A percentile compares a stretch with the other conserved stretches of the same genome.
Conservation (phyloP, 139 green algal species). For the Haematococcus lacustris region DNA sequence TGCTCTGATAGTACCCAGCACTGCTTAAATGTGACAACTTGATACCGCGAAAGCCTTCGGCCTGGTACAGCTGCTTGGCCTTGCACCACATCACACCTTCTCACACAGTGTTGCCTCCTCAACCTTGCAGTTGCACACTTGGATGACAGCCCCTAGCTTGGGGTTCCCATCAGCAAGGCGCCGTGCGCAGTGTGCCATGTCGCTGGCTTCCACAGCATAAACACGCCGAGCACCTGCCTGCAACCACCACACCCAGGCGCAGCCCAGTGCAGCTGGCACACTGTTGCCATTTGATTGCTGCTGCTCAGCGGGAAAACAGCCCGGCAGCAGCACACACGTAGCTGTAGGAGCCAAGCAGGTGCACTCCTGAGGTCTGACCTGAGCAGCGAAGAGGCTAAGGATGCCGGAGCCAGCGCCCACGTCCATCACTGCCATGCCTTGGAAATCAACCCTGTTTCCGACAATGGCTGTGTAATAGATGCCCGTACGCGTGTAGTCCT, state of each 20-base stretch:
- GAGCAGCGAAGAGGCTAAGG: constrained; percentile 91
- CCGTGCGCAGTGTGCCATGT: constrained; percentile 71
- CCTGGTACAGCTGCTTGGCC: too few species aligned
- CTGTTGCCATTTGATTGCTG: too few species aligned
- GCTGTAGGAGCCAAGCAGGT: too few species aligned
- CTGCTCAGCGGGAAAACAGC: too few species aligned
- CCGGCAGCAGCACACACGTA: too few species aligned
- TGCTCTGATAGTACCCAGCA: too few species aligned
- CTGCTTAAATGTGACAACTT: too few species aligned
- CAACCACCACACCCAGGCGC: too few species aligned
- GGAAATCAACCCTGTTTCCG: constrained; percentile 81
- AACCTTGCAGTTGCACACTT: constrained; percentile 60
- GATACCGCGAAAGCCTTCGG: too few species aligned
- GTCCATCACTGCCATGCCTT: constrained; percentile 87
- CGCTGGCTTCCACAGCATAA: constrained; percentile 90
- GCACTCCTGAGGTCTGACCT: too few species aligned
- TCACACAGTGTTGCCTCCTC: constrained; percentile 58
- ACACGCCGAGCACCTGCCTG: constrained; percentile 44
- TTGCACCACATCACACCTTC: neutral
- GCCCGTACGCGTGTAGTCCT: constrained; percentile 15
- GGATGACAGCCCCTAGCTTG: constrained; percentile 14
- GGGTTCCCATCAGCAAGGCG: constrained; percentile 68
- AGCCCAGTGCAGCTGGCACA: too few species aligned
- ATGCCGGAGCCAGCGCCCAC: constrained; percentile 90
- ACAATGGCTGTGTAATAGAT: constrained; percentile 90